phyloP scores from a whole-genome alignment of 2,329 filamentous ascomycete genomes.

The Claviceps spartinae region DNA sequence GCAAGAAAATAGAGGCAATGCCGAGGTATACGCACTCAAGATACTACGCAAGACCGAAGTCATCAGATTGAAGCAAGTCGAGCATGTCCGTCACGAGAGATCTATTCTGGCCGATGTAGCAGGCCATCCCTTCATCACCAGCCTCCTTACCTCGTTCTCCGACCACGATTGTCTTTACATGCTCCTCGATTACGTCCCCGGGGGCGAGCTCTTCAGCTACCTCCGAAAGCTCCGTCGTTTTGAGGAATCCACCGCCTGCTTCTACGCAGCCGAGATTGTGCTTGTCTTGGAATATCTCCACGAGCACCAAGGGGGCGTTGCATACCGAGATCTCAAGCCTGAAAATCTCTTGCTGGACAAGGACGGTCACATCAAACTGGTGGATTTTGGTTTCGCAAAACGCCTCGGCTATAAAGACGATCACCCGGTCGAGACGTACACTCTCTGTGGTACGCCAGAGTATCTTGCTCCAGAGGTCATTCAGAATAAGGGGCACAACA shows the following conservation, averaged over 20 bases:
- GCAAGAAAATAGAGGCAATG: constrained; percentile 16
- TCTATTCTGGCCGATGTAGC: constrained; percentile 64
- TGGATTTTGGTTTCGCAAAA: constrained; percentile 80
- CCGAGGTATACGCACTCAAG: constrained; percentile 64
- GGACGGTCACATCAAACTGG: constrained; percentile 67
- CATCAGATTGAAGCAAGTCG: constrained; percentile 72
- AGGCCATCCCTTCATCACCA: constrained; percentile 74
- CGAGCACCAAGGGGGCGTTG: constrained; percentile 62
- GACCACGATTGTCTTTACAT: constrained; percentile 70
- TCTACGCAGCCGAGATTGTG: constrained; percentile 76
- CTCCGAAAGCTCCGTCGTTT: constrained; percentile 65
- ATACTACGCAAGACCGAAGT: constrained; percentile 62
- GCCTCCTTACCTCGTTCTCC: constrained; percentile 64
- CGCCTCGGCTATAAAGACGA: constrained; percentile 46
- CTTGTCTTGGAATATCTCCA: constrained; percentile 70
- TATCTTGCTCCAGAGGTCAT: constrained; percentile 79
- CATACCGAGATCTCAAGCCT: constrained; percentile 71
- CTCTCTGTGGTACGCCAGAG: constrained; percentile 70
- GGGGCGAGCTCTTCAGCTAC: constrained; percentile 76
- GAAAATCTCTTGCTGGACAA: constrained; percentile 70
- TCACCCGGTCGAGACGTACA: constrained; percentile 57
- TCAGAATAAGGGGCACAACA: constrained; percentile 63
- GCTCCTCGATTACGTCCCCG: constrained; percentile 71
- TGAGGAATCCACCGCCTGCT: constrained; percentile 63
- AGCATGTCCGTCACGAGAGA: constrained; percentile 75